Evolutionary conservation across 495 filamentous ascomycete species (phyloP).

Genomic region (Talaromyces proteolyticus): DNA sequence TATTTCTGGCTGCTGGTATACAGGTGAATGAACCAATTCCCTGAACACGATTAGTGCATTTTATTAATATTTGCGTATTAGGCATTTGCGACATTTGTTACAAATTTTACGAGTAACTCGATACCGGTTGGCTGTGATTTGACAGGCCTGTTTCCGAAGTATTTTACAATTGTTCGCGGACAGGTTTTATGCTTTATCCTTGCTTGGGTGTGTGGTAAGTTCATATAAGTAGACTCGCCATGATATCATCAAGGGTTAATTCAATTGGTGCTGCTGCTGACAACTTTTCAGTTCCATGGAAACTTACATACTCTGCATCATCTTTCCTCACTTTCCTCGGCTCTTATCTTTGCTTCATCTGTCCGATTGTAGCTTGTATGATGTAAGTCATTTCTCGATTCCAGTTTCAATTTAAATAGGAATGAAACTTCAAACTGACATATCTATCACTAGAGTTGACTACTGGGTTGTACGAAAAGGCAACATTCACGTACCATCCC

Average conservation of each 20-base stretch:
- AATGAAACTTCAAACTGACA: background rate
- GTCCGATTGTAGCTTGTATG: conserved; percentile 31
- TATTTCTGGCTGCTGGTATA: conserved; percentile 24
- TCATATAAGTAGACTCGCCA: background rate
- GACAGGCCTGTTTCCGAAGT: conserved; percentile 44
- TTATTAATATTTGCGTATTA: background rate
- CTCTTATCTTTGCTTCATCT: conserved; percentile 40
- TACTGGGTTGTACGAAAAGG: conserved; percentile 28
- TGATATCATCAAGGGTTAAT: background rate
- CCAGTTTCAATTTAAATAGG: background rate
- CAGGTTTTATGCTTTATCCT: conserved; percentile 44
- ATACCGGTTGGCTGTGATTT: conserved; percentile 50
- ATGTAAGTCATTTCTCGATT: conserved; percentile 5
- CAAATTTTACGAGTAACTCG: conserved; percentile 50
- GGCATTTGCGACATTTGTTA: conserved; percentile 24
- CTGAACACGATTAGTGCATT: background rate
- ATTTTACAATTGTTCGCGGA: conserved; percentile 50
- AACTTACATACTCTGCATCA: conserved; percentile 18
- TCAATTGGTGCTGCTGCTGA: background rate
- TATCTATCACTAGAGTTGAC: conserved; percentile 12
- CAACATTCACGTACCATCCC: conserved; percentile 9
- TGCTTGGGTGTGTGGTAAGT: conserved; percentile 33
- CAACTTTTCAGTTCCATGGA: conserved; percentile 40
- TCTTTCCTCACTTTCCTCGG: conserved; percentile 42
- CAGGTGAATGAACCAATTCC: background rate